Evolutionary conservation across 495 filamentous ascomycete genomes (phyloP).

Genomic region (Astrothelium macrocarpum): DNA sequence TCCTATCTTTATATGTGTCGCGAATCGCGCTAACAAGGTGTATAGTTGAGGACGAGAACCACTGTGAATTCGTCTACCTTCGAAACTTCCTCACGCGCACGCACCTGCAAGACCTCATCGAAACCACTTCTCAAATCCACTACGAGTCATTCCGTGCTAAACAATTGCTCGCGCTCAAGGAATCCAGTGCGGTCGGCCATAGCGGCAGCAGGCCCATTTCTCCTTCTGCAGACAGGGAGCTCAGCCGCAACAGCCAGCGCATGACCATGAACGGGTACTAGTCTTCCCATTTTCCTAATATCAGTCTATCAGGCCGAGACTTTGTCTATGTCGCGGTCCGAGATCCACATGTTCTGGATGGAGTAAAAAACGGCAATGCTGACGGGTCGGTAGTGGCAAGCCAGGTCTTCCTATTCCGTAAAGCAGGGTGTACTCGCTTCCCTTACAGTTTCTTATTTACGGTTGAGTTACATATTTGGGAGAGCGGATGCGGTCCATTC

Average conservation of each 20-base stretch:
- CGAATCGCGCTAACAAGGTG: constrained; percentile 1
- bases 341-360: not conserved
- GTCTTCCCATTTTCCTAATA: constrained; percentile 12
- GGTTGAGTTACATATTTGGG: not conserved
- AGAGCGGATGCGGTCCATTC: not conserved
- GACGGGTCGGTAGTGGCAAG: constrained; percentile 5
- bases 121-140: constrained; percentile 99
- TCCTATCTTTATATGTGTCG: not conserved
- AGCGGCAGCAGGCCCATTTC: constrained; percentile 84
- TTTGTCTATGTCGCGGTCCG: not conserved
- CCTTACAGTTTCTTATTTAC: not conserved
- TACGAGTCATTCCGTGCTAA: constrained; percentile 99
- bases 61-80: constrained; percentile 98
- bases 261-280: constrained; percentile 98
- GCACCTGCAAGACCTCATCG: constrained; percentile 94
- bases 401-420: constrained; percentile 2
- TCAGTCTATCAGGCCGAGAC: not conserved
- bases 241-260: constrained; percentile 91
- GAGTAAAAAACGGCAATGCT: not conserved
- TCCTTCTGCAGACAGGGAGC: constrained; percentile 83
- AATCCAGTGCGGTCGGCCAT: constrained; percentile 82
- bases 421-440: not conserved
- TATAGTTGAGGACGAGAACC: constrained; percentile 87
- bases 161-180: constrained; percentile 94
- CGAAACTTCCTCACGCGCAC: constrained; percentile 96